Evolutionary conservation across 2,329 filamentous ascomycete genomes (phyloP).

Genomic region (Aureobasidium uvarum): DNA sequence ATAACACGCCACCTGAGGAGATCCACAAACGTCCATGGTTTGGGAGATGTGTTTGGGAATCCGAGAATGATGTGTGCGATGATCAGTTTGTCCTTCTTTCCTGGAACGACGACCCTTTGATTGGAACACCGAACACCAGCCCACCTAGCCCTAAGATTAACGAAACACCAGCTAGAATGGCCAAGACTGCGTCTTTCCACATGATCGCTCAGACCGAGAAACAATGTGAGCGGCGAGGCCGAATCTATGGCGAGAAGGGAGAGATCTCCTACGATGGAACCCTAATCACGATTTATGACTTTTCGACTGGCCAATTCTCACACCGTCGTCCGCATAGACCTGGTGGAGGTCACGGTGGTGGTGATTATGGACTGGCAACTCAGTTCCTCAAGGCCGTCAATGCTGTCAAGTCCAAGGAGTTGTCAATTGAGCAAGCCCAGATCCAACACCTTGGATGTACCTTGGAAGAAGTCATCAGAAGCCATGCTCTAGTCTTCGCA

Average conservation of each 20-base stretch:
- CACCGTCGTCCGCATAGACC: constrained; percentile 47
- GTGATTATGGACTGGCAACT: constrained; percentile 73
- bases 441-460: constrained; percentile 73
- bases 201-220: constrained; percentile 90
- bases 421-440: constrained; percentile 70
- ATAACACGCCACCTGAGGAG: constrained; percentile 50
- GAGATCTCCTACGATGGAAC: constrained; percentile 83
- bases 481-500: constrained; percentile 90
- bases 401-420: constrained; percentile 68
- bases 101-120: constrained; percentile 71
- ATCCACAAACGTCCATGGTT: constrained; percentile 65
- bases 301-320: constrained; percentile 57
- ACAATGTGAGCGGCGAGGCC: constrained; percentile 79
- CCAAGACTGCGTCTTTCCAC: constrained; percentile 87
- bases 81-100: constrained; percentile 85
- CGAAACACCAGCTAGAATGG: constrained; percentile 47
- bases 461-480: constrained; percentile 81
- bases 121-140: constrained; percentile 21
- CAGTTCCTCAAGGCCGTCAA: constrained; percentile 83
- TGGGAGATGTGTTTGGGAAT: constrained; percentile 91
- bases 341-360: constrained; percentile 68
- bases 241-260: constrained; percentile 81
- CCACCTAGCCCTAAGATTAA: neutral
- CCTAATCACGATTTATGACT: constrained; percentile 73
- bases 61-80: constrained; percentile 90